Evolutionary conservation across 345 rosid genomes (phyloP).

Genomic region (Kernera saxatilis): DNA sequence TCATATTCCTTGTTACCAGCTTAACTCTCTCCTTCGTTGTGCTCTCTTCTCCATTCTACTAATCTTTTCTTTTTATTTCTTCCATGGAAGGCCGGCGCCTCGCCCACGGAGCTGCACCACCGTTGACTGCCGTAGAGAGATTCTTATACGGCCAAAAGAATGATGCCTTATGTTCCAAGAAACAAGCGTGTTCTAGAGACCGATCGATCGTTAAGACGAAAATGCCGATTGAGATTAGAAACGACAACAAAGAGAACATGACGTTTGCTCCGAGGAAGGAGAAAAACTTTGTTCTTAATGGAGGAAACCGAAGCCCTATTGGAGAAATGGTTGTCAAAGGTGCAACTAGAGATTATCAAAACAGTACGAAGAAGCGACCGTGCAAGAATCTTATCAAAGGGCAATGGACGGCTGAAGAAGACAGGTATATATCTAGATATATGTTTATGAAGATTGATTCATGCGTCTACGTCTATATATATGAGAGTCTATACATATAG

Average conservation of each 20-base stretch:
- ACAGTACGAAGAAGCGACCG: conserved; percentile 45
- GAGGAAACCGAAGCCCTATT: conserved; percentile 28
- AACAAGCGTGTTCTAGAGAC: conserved; percentile 23
- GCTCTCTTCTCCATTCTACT: conserved; percentile 17
- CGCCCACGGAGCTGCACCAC: conserved; percentile 41
- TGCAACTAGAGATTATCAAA: conserved; percentile 15
- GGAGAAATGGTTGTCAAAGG: conserved; percentile 19
- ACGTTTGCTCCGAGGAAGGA: conserved; percentile 26
- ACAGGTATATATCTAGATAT: conserved; percentile 41
- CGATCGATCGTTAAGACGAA: conserved; percentile 14
- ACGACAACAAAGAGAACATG: conserved; percentile 35
- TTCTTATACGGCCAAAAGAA: conserved; percentile 53
- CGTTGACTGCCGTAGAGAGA: conserved; percentile 75
- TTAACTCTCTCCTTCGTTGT: conserved; percentile 21
- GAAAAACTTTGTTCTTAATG: conserved; percentile 16
- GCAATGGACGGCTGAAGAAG: conserved; percentile 96
- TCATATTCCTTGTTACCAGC: conserved; percentile 14
- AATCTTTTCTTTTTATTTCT: not conserved
- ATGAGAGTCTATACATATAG: not conserved
- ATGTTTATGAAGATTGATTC: not conserved
- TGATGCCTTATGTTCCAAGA: conserved; percentile 17
- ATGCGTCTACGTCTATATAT: not conserved
- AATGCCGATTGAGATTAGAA: conserved; percentile 4
- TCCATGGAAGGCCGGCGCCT: conserved; percentile 30
- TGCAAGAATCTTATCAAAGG: conserved; percentile 68